phyloP scores from a whole-genome alignment of 2,329 filamentous ascomycete species.

The Conoideocrella luteorostrata region DNA sequence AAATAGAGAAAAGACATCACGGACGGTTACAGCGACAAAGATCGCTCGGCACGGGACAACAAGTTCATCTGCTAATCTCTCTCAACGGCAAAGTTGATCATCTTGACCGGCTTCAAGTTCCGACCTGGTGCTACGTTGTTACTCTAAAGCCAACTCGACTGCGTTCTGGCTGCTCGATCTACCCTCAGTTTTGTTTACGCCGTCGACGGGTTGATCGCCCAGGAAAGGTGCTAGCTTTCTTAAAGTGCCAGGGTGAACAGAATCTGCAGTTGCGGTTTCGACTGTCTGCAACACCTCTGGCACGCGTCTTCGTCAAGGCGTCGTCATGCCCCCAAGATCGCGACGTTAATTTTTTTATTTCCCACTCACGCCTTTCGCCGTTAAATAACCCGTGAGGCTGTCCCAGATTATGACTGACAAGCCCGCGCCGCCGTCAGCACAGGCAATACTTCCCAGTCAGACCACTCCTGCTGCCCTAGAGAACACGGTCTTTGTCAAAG shows the following conservation, averaged over 20 bases:
- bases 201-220: constrained; percentile 4
- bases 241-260: neutral
- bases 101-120: constrained; percentile 7
- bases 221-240: neutral
- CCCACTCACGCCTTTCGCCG: constrained; percentile 29
- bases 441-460: constrained; percentile 51
- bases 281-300: constrained; percentile 12
- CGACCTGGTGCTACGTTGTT: constrained; percentile 5
- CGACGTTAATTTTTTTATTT: constrained; percentile 40
- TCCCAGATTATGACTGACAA: constrained; percentile 59
- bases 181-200: neutral
- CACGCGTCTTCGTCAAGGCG: constrained; percentile 39
- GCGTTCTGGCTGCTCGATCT: neutral
- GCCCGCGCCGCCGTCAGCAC: constrained; percentile 45
- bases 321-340: constrained; percentile 54
- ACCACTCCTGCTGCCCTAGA: constrained; percentile 31
- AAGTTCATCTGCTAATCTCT: constrained; percentile 12
- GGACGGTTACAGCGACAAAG: constrained; percentile 17
- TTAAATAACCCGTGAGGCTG: constrained; percentile 35
- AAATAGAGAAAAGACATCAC: constrained; percentile 24
- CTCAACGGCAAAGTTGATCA: constrained; percentile 1
- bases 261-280: constrained; percentile 5
- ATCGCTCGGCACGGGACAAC: constrained; percentile 15
- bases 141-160: constrained; percentile 2
- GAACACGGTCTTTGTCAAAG: constrained; percentile 27